Conservation (phyloP, 345 rosid genomes). For the Cardamine chenopodiifolia region DNA sequence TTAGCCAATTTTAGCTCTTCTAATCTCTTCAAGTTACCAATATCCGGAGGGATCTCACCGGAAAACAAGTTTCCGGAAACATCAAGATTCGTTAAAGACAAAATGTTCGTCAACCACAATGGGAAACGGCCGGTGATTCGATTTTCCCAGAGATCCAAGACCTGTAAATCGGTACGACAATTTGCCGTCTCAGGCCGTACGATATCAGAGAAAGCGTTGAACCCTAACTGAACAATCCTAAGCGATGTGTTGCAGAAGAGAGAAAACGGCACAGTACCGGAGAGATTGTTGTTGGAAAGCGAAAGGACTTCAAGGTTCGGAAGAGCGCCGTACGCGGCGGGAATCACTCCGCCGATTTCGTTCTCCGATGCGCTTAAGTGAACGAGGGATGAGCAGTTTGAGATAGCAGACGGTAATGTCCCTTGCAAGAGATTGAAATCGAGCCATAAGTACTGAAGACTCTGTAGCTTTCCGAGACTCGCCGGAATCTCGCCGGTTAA, state of each 20-base stretch:
- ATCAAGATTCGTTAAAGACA: constrained; percentile 57
- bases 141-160: constrained; percentile 67
- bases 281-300: constrained; percentile 62
- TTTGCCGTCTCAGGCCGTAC: constrained; percentile 49
- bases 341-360: constrained; percentile 68
- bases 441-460: constrained; percentile 73
- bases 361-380: constrained; percentile 79
- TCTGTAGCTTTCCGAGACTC: constrained; percentile 61
- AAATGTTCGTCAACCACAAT: constrained; percentile 56
- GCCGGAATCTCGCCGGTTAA: constrained; percentile 78
- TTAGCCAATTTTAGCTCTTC: constrained; percentile 67
- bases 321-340: constrained; percentile 71
- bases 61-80: constrained; percentile 71
- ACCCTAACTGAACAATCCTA: constrained; percentile 66
- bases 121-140: constrained; percentile 65
- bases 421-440: constrained; percentile 70
- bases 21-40: constrained; percentile 60
- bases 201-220: constrained; percentile 55
- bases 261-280: constrained; percentile 66
- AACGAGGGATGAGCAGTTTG: constrained; percentile 76
- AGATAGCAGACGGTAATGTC: constrained; percentile 77
- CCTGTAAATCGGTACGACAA: constrained; percentile 60
- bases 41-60: constrained; percentile 61
- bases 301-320: constrained; percentile 71
- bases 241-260: constrained; percentile 69